Conservation (phyloP, 768 basidiomycete genomes). For the Cantharellus anzutake region DNA sequence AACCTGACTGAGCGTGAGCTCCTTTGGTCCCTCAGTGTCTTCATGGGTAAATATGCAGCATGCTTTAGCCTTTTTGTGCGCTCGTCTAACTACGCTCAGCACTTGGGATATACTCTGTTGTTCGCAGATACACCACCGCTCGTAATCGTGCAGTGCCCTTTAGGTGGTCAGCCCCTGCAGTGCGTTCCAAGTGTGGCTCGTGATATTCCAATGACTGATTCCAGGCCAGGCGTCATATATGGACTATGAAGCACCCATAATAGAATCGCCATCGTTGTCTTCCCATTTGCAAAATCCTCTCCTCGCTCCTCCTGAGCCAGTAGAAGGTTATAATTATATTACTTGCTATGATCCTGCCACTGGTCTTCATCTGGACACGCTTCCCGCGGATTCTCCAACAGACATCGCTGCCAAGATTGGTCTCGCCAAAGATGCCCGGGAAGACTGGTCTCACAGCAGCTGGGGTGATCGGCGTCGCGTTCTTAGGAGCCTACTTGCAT, state of each 20-base stretch:
- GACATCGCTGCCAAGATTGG: conserved; percentile 61
- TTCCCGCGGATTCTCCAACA: conserved; percentile 49
- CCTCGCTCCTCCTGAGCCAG: conserved; percentile 29
- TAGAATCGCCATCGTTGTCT: conserved; percentile 38
- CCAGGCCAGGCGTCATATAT: background rate
- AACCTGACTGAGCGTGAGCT: background rate
- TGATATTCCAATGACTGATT: background rate
- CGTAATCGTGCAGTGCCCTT: background rate
- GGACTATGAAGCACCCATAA: conserved; percentile 10
- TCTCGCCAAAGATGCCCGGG: conserved; percentile 45
- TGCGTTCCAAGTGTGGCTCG: background rate
- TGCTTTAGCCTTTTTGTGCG: background rate
- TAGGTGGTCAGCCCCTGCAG: background rate
- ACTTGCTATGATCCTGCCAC: conserved; percentile 90
- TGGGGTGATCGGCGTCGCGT: conserved; percentile 70
- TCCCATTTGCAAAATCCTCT: conserved; percentile 41
- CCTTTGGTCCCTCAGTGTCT: background rate
- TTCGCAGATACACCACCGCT: background rate
- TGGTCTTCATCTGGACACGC: conserved; percentile 57
- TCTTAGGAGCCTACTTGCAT: conserved; percentile 70
- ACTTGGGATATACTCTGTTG: background rate
- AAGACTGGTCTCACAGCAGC: conserved; percentile 49
- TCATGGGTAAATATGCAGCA: background rate
- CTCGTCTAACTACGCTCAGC: background rate
- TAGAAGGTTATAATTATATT: conserved; percentile 43